A percentile compares a stretch with the other conserved stretches of the same genome.
Conservation (phyloP, 140 eudicot genomes). For the Senecio squalidus region DNA sequence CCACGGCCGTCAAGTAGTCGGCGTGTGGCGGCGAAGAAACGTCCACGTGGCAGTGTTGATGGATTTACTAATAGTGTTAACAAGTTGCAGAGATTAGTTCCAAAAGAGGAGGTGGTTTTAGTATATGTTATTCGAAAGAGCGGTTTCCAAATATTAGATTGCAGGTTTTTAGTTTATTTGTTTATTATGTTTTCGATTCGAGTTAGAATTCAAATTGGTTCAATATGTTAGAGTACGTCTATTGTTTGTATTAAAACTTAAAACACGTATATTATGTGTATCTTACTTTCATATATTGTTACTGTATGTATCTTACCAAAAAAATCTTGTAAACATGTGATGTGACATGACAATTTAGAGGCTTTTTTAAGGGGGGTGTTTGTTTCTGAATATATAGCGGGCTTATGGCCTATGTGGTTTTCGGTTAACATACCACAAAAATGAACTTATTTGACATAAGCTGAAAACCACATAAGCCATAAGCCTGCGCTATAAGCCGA, state of each 20-base stretch:
- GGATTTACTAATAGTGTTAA: slow-evolving; percentile 65
- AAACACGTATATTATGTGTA: too few species aligned
- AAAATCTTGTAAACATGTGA: too few species aligned
- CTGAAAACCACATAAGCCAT: background rate
- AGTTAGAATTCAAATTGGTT: background rate
- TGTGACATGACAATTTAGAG: too few species aligned
- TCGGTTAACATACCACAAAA: too few species aligned
- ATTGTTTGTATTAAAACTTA: too few species aligned
- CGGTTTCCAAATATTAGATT: slow-evolving; percentile 62
- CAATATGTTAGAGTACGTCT: too few species aligned
- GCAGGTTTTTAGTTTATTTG: slow-evolving; percentile 38
- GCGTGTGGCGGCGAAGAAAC: slow-evolving; percentile 76
- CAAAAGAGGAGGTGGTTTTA: slow-evolving; percentile 60
- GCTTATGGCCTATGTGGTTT: too few species aligned
- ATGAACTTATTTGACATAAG: background rate
- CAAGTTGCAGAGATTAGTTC: slow-evolving; percentile 89
- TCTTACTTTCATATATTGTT: too few species aligned
- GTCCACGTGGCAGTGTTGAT: slow-evolving; percentile 55
- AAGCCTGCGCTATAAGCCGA: background rate
- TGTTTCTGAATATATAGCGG: too few species aligned
- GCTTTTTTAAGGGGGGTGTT: too few species aligned
- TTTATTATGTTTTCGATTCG: background rate
- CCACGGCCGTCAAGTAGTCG: slow-evolving; percentile 73
- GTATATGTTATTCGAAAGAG: slow-evolving; percentile 78
- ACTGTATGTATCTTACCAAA: too few species aligned